Percentiles rank a stretch among this genome's conserved stretches.
These are phyloP conservation scores for Spiromastix sp. DNA, from an alignment of 2,329 filamentous ascomycete genomes.

Conservation along the genomic window DNA sequence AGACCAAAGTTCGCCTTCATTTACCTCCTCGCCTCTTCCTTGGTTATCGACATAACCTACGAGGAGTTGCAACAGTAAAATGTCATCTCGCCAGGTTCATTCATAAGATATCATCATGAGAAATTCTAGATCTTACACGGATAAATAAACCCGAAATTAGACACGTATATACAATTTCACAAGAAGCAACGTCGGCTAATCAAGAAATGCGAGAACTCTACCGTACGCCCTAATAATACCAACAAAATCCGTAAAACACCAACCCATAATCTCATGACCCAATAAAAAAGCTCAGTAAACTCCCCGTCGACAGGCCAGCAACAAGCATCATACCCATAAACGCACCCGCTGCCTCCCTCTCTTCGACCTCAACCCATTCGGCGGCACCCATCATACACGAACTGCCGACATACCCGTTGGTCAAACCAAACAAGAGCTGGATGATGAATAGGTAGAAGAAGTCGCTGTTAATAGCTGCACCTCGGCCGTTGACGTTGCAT, in stretches of 20 bases:
- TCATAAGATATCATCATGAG: too few relatives aligned
- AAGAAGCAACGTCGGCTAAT: too few relatives aligned
- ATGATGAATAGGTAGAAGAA: conserved; percentile 78
- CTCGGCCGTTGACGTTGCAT: conserved; percentile 74
- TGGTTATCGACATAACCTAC: background rate
- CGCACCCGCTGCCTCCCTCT: conserved; percentile 78
- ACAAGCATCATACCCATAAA: conserved; percentile 95
- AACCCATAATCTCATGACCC: conserved; percentile 27
- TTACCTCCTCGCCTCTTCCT: background rate
- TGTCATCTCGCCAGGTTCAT: too few relatives aligned
- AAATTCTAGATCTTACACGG: too few relatives aligned
- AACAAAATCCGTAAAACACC: too few relatives aligned
- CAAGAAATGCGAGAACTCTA: too few relatives aligned
- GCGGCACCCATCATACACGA: conserved; percentile 85
- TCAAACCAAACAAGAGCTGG: conserved; percentile 72
- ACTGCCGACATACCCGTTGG: conserved; percentile 78
- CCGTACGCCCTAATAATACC: too few relatives aligned
- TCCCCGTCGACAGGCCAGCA: conserved; percentile 71
- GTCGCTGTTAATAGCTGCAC: conserved; percentile 67
- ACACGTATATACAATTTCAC: too few relatives aligned
- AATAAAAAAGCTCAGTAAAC: conserved; percentile 73
- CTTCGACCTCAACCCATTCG: conserved; percentile 69
- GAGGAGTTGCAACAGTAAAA: background rate
- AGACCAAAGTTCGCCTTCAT: too few relatives aligned
- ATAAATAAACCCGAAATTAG: too few relatives aligned